Evolutionary conservation across 1,284 basidiomycete genomes (phyloP), one percentile per base, ranked within the genome.

Genomic region (Austroboletus novae-zelandiae): DNA sequence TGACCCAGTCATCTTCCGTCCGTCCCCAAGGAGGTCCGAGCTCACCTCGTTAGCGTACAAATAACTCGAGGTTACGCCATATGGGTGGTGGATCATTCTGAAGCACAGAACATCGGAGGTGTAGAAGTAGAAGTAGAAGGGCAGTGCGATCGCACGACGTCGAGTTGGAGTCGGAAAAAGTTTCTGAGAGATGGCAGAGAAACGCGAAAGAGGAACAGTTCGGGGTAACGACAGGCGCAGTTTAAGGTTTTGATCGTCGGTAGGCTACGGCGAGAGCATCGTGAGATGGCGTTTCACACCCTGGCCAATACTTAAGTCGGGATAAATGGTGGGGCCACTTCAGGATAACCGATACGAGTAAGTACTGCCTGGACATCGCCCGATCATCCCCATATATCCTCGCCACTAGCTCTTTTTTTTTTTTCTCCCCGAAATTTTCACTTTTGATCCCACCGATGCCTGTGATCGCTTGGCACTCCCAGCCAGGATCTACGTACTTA

Each of bases 41-140:
- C 66, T 40, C 36, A 64, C 66, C 53, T 56, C 55, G 23, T 42
- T 53, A 10, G 61, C 53, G 34, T 66, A 67, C 43, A 65, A 35
- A 31, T 62, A 68, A 39, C 54, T 63, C 15, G 66, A 62, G 23
- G 67, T 50, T 42, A 62, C 54, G 37, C 52, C 62, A 35, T 65
- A 65, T n/a, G 64, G 64, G 53, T 65, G 64, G 48, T 55, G 47
- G 41, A 64, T 69, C 59, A 67, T 69, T 51, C 36, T 65, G 52
- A 49, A 40, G 49, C 35, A 51, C 35, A 58, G 54, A 47, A 25
- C 61, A 66, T 63, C 17, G 50, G 54, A 29, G n/a, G n/a, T 27
- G 36, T 39, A 43, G 31, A 40, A 44, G 51, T 41, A 47, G 40
- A 45, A 31, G 50, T 51, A 43, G 42, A 43, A 29, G 49, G 50